Conservation (phyloP, 2,329 filamentous ascomycete species). For the Epichloe aotearoae region DNA sequence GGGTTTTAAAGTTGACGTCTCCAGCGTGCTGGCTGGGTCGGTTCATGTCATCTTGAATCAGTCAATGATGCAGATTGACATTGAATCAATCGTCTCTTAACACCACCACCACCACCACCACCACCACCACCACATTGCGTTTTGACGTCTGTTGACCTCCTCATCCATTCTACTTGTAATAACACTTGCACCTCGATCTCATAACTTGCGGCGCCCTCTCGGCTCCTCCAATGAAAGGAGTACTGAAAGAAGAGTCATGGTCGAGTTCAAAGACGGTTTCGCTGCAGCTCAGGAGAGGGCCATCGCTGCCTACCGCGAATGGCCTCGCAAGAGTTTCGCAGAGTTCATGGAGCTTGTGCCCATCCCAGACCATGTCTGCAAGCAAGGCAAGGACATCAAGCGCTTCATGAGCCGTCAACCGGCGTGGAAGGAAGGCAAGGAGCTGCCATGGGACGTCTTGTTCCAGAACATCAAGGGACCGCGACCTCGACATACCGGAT, state of each 20-base stretch:
- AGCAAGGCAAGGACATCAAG: constrained; percentile 5
- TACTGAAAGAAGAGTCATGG: background rate
- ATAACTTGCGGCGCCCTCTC: background rate
- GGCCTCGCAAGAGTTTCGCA: constrained; percentile 15
- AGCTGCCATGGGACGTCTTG: constrained; percentile 17
- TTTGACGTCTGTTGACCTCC: background rate
- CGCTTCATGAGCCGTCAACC: constrained; percentile 20
- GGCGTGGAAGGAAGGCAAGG: constrained; percentile 19
- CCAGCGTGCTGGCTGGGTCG: too few species aligned
- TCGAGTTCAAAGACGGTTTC: constrained; percentile 1
- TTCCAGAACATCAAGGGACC: constrained; percentile 7
- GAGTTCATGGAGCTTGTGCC: constrained; percentile 16
- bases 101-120: too few species aligned
- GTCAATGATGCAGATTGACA: too few species aligned
- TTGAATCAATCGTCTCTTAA: too few species aligned
- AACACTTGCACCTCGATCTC: background rate
- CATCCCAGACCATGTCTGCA: constrained; percentile 9
- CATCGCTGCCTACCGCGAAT: constrained; percentile 1
- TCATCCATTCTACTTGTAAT: background rate
- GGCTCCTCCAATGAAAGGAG: background rate
- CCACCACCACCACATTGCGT: background rate
- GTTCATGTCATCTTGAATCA: background rate
- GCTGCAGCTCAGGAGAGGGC: background rate
- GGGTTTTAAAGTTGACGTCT: too few species aligned
- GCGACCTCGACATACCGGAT: constrained; percentile 6